A percentile compares a stretch with the other conserved stretches of the same genome.
Conservation (phyloP, 2,329 filamentous ascomycete species). For the Hymenoscyphus infarciens region DNA sequence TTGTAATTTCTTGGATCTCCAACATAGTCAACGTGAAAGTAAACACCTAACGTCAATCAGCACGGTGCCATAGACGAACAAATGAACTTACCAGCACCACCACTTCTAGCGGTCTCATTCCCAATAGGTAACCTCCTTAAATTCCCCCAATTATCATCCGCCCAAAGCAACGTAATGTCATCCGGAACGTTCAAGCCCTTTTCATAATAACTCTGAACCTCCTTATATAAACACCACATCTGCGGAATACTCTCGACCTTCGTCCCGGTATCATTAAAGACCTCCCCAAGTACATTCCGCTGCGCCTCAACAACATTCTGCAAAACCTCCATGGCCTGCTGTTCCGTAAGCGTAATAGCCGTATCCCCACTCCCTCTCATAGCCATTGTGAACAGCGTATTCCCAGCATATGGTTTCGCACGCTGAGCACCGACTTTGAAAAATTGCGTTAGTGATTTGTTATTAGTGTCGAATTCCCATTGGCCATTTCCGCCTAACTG, state of each 20-base stretch:
- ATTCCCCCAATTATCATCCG: constrained; percentile 68
- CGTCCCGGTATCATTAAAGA: constrained; percentile 43
- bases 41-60: constrained; percentile 41
- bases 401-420: constrained; percentile 62
- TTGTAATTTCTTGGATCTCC: constrained; percentile 48
- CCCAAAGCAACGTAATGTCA: constrained; percentile 64
- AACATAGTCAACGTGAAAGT: constrained; percentile 57
- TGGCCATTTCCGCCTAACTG: constrained; percentile 45
- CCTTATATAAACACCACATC: constrained; percentile 72
- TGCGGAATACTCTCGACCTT: constrained; percentile 53
- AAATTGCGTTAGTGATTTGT: constrained; percentile 63
- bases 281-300: constrained; percentile 52
- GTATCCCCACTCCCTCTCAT: constrained; percentile 71
- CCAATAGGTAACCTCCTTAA: constrained; percentile 57
- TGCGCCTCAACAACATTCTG: constrained; percentile 59
- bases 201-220: constrained; percentile 67
- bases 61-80: not conserved
- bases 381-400: constrained; percentile 61
- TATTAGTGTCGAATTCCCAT: constrained; percentile 70
- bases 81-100: constrained; percentile 50
- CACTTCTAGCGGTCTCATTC: constrained; percentile 56
- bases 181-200: constrained; percentile 60
- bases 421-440: constrained; percentile 64
- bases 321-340: constrained; percentile 54
- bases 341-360: constrained; percentile 51